These are phyloP conservation scores for Acrasis kona DNA, from an alignment of 78 protist genomes.

Conservation along the genomic window DNA sequence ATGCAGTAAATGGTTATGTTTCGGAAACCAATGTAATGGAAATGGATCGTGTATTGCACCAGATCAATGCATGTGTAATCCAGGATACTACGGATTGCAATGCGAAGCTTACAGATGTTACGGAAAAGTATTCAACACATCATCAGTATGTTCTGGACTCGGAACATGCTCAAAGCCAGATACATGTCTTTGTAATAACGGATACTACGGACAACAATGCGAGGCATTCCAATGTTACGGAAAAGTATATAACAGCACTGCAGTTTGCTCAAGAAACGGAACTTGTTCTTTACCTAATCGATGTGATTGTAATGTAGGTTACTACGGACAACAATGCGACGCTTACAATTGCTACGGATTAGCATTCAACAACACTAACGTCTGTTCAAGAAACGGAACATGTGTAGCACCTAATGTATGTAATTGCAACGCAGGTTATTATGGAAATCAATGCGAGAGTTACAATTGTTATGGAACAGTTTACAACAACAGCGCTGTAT, in stretches of 20 bases:
- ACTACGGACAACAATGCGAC: not conserved
- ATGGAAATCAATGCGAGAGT: not conserved
- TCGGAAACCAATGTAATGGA: not conserved
- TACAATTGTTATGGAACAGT: not conserved
- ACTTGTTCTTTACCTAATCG: not conserved
- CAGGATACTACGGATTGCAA: not conserved
- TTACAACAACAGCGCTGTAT: not conserved
- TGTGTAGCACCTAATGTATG: not conserved
- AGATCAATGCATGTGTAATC: not conserved
- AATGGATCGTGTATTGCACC: not conserved
- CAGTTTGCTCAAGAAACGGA: not conserved
- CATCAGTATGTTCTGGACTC: too few species aligned
- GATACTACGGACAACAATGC: not conserved
- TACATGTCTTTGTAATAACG: too few species aligned
- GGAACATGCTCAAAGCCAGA: too few species aligned
- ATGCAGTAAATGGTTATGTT: not conserved
- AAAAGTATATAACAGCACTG: too few species aligned
- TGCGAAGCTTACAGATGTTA: not conserved
- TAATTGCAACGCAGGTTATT: not conserved
- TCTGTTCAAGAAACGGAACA: not conserved
- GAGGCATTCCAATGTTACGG: too few species aligned
- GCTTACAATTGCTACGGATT: not conserved
- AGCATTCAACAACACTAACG: not conserved
- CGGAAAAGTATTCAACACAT: too few species aligned
- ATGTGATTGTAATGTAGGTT: not conserved